These are phyloP conservation scores for Pleurostoma richardsiae DNA, from an alignment of 2,329 filamentous ascomycete species.

Conservation along the genomic window DNA sequence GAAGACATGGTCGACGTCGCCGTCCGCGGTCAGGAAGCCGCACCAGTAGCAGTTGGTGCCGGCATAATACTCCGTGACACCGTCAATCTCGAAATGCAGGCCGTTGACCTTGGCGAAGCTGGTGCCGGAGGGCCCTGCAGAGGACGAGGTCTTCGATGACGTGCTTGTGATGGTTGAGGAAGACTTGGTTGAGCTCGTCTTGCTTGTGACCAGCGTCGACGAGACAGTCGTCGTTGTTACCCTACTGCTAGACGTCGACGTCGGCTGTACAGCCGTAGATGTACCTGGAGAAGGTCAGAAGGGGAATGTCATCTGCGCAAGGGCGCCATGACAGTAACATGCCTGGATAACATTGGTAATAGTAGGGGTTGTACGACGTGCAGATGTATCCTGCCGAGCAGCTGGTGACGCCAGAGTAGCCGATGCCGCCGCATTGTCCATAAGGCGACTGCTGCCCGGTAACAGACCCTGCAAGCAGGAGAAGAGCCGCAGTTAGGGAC, in stretches of 20 bases:
- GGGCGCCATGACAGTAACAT: neutral
- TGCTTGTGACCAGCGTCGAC: constrained; percentile 6
- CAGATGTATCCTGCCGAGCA: constrained; percentile 14
- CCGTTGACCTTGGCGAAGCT: constrained; percentile 17
- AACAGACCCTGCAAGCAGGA: constrained; percentile 3
- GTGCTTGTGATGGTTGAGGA: neutral
- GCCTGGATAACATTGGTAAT: constrained; percentile 14
- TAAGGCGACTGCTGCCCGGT: constrained; percentile 13
- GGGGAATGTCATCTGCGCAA: too few species aligned
- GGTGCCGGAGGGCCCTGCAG: constrained; percentile 2
- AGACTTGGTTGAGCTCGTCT: constrained; percentile 7
- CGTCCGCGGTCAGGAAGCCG: constrained; percentile 37
- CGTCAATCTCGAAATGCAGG: constrained; percentile 32
- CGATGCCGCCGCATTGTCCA: constrained; percentile 11
- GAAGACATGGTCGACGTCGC: constrained; percentile 34
- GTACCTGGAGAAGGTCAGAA: too few species aligned
- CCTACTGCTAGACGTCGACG: constrained; percentile 4
- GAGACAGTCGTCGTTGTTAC: constrained; percentile 4
- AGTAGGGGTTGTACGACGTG: constrained; percentile 14
- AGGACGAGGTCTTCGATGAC: constrained; percentile 2
- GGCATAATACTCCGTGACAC: constrained; percentile 36
- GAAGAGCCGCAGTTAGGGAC: constrained; percentile 4
- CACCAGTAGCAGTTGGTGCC: constrained; percentile 52
- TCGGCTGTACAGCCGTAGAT: neutral
- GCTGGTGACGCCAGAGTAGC: constrained; percentile 12